Conservation (phyloP, 331 rosid genomes). For the Prunus yedoensis region DNA sequence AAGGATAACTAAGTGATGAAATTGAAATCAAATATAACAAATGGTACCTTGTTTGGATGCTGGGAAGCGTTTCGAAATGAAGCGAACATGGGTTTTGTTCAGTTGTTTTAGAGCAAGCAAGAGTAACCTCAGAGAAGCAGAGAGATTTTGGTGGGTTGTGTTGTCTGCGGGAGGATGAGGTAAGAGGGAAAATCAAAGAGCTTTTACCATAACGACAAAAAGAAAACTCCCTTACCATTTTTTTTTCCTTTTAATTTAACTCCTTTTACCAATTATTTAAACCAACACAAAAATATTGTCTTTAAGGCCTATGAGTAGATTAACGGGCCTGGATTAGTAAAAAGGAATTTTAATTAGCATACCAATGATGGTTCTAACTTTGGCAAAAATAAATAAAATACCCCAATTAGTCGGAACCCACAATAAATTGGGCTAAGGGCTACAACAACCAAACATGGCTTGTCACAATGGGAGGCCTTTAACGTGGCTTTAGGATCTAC, state of each 20-base stretch:
- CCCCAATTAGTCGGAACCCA: no score
- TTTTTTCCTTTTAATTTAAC: no score
- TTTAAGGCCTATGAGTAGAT: no score
- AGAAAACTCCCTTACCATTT: background rate
- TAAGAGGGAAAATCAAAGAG: background rate
- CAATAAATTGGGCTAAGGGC: no score
- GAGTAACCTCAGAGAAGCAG: conserved; percentile 3
- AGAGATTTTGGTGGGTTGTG: background rate
- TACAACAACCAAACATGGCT: no score
- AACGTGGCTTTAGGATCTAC: conserved; percentile 1
- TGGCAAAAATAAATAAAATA: no score
- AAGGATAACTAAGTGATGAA: background rate
- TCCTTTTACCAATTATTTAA: no score
- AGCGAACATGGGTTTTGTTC: conserved; percentile 22
- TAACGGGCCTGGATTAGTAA: no score
- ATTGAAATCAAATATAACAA: background rate
- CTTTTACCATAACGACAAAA: background rate
- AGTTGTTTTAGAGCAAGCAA: background rate
- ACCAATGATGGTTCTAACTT: no score
- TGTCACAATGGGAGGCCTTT: no score
- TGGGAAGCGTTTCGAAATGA: conserved; percentile 20
- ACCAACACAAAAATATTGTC: no score
- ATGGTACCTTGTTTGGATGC: conserved; percentile 28
- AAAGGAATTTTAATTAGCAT: no score
- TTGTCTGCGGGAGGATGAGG: conserved; percentile 4